These are phyloP conservation scores for Lanmaoa pseudosensibilis DNA, from an alignment of 768 basidiomycete genomes.

Conservation along the genomic window DNA sequence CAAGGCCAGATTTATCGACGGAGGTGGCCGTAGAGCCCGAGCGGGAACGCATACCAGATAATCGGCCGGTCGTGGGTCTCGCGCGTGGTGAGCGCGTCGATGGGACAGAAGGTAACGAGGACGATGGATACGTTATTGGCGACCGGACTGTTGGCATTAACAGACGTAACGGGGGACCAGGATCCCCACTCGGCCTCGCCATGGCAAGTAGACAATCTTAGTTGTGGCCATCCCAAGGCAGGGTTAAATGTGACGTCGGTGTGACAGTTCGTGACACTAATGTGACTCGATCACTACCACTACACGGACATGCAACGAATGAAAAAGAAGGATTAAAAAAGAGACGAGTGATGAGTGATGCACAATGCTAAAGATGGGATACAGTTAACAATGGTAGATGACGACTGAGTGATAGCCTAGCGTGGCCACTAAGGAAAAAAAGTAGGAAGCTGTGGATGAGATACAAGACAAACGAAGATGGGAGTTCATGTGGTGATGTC, in stretches of 20 bases:
- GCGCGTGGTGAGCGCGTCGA: constrained; percentile 26
- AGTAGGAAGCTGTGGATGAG: constrained; percentile 8
- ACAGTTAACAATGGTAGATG: constrained; percentile 14
- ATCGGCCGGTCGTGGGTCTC: constrained; percentile 25
- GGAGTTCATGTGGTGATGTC: constrained; percentile 3
- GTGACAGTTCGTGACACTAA: constrained; percentile 14
- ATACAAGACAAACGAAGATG: constrained; percentile 10
- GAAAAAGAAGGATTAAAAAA: neutral
- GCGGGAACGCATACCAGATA: constrained; percentile 33
- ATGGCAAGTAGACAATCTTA: constrained; percentile 7
- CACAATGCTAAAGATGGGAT: constrained; percentile 18
- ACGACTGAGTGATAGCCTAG: constrained; percentile 3
- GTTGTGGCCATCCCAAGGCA: neutral
- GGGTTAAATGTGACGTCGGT: constrained; percentile 7
- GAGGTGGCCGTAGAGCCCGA: constrained; percentile 32
- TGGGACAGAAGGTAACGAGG: constrained; percentile 12
- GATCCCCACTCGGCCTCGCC: constrained; percentile 14
- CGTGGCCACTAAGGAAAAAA: constrained; percentile 3
- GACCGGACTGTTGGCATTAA: constrained; percentile 37
- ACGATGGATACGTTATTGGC: constrained; percentile 7
- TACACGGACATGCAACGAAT: neutral
- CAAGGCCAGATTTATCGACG: constrained; percentile 13
- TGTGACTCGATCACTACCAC: constrained; percentile 5
- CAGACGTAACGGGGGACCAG: constrained; percentile 18
- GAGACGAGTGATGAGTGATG: constrained; percentile 14